phyloP scores from a whole-genome alignment of 495 filamentous ascomycete genomes.

The Penicillium ucsense region DNA sequence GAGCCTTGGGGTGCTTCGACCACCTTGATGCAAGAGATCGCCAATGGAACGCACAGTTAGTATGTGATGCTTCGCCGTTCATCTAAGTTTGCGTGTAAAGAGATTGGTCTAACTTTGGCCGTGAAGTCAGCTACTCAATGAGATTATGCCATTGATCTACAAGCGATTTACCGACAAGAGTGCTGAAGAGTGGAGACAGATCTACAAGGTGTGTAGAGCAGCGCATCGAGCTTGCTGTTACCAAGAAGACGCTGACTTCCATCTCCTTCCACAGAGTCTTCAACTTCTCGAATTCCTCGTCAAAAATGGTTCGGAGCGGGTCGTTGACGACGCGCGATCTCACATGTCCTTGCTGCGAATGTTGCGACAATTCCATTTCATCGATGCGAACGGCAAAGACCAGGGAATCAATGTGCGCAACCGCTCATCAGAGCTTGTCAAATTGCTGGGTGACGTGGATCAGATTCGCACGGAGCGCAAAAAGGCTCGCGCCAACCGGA shows the following conservation, averaged over 20 bases:
- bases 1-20: conserved; percentile 95
- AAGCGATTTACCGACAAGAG: conserved; percentile 97
- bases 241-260: neutral
- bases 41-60: conserved; percentile 97
- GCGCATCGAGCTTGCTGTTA: neutral
- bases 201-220: conserved; percentile 67
- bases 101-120: too few relatives aligned
- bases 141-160: conserved; percentile 99
- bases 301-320: conserved; percentile 95
- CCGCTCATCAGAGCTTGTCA: conserved; percentile 87
- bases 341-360: conserved; percentile 94
- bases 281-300: conserved; percentile 96
- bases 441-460: conserved; percentile 89
- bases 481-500: conserved; percentile 79
- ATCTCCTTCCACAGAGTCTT: conserved; percentile 45
- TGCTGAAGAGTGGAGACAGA: conserved; percentile 98
- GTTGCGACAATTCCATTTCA: conserved; percentile 97
- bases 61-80: conserved; percentile 36
- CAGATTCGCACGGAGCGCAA: conserved; percentile 86
- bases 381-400: conserved; percentile 94
- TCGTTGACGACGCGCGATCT: conserved; percentile 93
- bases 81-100: too few relatives aligned
- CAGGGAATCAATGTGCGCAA: conserved; percentile 97
- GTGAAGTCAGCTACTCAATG: conserved; percentile 83
- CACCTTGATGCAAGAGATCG: conserved; percentile 91